These are phyloP conservation scores for Solanum acaule DNA, from an alignment of 257 asterid species.

Conservation along the genomic window DNA sequence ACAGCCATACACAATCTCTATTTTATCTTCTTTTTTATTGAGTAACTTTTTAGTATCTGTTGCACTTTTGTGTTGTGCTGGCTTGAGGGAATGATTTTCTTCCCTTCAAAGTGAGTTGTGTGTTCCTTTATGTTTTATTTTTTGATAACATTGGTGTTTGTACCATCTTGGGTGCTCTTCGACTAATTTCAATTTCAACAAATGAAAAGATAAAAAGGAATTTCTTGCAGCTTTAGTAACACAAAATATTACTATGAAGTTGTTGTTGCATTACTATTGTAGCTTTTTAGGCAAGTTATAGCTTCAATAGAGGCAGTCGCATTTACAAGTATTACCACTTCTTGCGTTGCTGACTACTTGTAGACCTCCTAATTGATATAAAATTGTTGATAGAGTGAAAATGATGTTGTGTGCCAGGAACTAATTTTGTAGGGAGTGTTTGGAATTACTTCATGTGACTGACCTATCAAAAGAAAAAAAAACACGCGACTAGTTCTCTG, in stretches of 20 bases:
- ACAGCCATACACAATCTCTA: not conserved
- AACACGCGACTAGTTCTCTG: not conserved
- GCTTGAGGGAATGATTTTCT: not conserved
- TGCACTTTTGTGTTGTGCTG: not conserved
- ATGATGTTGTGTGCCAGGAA: not conserved
- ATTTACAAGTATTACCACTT: not conserved
- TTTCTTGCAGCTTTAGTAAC: not conserved
- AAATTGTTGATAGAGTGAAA: not conserved
- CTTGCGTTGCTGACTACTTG: not conserved
- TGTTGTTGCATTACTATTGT: not conserved
- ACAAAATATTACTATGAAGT: not conserved
- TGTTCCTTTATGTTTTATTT: not conserved
- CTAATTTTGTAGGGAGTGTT: not conserved
- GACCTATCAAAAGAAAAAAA: not conserved
- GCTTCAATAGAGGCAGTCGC: not conserved
- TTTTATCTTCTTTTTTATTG: not conserved
- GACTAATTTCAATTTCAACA: not conserved
- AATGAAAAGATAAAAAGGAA: not conserved
- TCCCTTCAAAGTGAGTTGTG: not conserved
- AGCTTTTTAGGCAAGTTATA: not conserved
- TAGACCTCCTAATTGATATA: not conserved
- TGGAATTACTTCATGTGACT: not conserved
- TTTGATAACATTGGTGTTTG: not conserved
- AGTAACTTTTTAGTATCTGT: not conserved
- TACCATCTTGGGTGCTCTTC: not conserved